Evolutionary conservation across 1,284 basidiomycete genomes (phyloP).

Genomic region (Puccinia coronata): DNA sequence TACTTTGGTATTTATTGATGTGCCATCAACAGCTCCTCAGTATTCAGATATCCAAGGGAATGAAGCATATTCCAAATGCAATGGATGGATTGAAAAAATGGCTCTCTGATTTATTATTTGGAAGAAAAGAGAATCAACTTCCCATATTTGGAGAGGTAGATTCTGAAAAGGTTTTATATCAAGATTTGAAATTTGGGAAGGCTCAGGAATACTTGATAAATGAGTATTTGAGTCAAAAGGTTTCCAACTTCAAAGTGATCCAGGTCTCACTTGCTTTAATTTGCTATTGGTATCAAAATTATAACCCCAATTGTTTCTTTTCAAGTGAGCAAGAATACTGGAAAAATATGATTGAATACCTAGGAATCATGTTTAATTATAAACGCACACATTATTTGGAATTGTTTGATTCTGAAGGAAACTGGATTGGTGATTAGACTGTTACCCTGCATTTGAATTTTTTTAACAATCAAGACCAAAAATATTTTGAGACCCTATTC

Average conservation of each 20-base stretch:
- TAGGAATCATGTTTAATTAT: neutral
- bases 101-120: neutral
- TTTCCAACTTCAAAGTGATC: neutral
- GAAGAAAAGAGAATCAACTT: neutral
- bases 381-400: no score
- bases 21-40: neutral
- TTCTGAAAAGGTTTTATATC: no score
- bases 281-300: neutral
- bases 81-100: neutral
- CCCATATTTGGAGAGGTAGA: neutral
- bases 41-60: neutral
- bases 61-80: neutral
- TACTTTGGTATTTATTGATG: no score
- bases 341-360: neutral
- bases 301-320: neutral
- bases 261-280: neutral
- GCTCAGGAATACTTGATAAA: neutral
- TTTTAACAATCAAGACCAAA: no score
- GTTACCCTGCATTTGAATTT: no score
- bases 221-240: neutral
- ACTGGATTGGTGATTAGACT: no score
- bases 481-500: no score
- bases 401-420: no score
- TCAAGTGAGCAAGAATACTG: neutral
- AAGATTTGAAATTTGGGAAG: neutral